Evolutionary conservation across 148 eudicot species (phyloP).

Genomic region (Cornus controversa): DNA sequence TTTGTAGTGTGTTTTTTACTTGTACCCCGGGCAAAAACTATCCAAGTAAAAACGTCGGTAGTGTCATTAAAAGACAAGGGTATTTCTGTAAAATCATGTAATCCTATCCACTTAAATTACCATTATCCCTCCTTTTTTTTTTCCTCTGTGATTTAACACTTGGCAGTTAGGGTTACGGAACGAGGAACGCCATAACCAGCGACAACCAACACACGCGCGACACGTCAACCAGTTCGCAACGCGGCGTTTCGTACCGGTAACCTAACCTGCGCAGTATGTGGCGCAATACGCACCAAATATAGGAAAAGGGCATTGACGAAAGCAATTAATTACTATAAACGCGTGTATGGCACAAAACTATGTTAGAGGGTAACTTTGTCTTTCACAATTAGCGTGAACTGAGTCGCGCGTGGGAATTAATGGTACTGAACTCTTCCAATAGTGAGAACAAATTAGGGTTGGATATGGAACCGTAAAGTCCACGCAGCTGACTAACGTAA

Average conservation of each 20-base stretch:
- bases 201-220: neutral
- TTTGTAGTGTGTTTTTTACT: no score
- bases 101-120: no score
- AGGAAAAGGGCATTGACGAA: neutral
- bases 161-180: neutral
- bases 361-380: neutral
- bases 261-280: neutral
- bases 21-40: no score
- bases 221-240: neutral
- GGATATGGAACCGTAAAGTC: no score
- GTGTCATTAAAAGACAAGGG: no score
- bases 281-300: neutral
- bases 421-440: neutral
- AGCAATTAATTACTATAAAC: no score
- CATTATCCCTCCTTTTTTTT: no score
- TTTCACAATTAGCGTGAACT: neutral
- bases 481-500: conserved; percentile 4
- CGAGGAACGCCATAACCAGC: neutral
- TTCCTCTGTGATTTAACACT: no score
- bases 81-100: no score
- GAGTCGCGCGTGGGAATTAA: neutral
- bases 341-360: no score
- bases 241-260: neutral
- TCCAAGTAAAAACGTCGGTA: no score
- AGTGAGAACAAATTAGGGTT: neutral